Base-by-base conservation (phyloP, 352 stramenopile genomes). In the Aphanomyces invadans region DNA sequence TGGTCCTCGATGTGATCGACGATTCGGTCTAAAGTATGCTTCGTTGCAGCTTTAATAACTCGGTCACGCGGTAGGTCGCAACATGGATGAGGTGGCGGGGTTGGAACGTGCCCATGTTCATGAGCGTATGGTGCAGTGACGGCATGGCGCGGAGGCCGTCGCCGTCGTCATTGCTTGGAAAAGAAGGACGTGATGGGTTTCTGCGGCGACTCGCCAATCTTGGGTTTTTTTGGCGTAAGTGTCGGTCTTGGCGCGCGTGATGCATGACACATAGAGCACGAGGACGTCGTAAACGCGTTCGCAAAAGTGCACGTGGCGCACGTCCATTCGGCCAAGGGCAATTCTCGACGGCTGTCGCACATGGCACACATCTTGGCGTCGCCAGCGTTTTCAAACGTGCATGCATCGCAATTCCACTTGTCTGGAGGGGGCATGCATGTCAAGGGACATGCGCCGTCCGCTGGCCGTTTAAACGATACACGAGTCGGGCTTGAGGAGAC, bases 141-240 rank as follows among this genome's bases (percentile, higher is more conserved):
- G n/a, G n/a, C n/a, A n/a, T n/a, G n/a, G n/a, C n/a, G n/a, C n/a
- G n/a, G n/a, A n/a, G n/a, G n/a, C n/a, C n/a, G n/a, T n/a, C n/a
- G n/a, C n/a, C n/a, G n/a, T n/a, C 9, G 21, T 32, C 26, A 12
- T 57, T 5, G n/a, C 2, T 12, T 10, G 21, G 23, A n/a, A 29
- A 64, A 64, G 33, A 53, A 64, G 4, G 55, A 64, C 33, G 36
- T 64, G 38, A 64, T 64, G n/a, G 32, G 52, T 9, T 60, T 36
- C 29, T 52, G 55, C 29, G 9, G 12, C 21, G 53, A n/a, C 31
- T 45, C 39, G 15, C 4, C 19, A 7, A 33, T 29, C 2, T 57
- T 57, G 49, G 49, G 29, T n/a, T 21, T 32, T 32, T 21, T 32
- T 33, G 49, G 12, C 25, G 25, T 15, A 10, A n/a, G 49, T 19